Evolutionary conservation across 495 filamentous ascomycete genomes (phyloP).

Genomic region (Aspergillus haitiensis): DNA sequence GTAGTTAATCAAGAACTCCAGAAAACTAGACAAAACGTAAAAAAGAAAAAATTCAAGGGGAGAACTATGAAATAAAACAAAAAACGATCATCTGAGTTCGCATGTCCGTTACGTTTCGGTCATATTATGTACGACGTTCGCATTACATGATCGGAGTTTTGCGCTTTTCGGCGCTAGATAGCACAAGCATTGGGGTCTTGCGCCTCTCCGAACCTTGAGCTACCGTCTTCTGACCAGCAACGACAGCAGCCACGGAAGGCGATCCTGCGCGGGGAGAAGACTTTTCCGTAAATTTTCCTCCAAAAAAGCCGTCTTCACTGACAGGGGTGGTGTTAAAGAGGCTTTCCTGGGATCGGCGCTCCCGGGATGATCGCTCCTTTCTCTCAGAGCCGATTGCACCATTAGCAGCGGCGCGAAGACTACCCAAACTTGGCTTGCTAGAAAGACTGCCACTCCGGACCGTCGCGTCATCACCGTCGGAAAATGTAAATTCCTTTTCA

Average conservation of each 20-base stretch:
- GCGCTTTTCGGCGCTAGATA: conserved; percentile 88
- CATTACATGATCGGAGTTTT: conserved; percentile 66
- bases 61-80: background rate
- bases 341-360: conserved; percentile 56
- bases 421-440: conserved; percentile 75
- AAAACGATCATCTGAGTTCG: conserved; percentile 25
- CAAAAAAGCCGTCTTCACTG: conserved; percentile 63
- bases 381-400: conserved; percentile 87
- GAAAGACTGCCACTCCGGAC: conserved; percentile 80
- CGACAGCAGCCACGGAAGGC: conserved; percentile 49
- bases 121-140: conserved; percentile 41
- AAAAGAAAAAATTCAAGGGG: conserved; percentile 4
- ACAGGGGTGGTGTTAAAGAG: conserved; percentile 47
- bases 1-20: conserved; percentile 14
- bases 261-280: conserved; percentile 37
- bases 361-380: conserved; percentile 60
- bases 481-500: conserved; percentile 79
- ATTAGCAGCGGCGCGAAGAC: conserved; percentile 72
- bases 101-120: conserved; percentile 40
- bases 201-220: conserved; percentile 60
- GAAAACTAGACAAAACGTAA: conserved; percentile 13
- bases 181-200: conserved; percentile 81
- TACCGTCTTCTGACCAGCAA: conserved; percentile 47
- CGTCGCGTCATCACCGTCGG: conserved; percentile 79
- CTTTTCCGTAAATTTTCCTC: conserved; percentile 52